phyloP scores from a whole-genome alignment of 257 asterid genomes.

The Ehretia macrophylla region DNA sequence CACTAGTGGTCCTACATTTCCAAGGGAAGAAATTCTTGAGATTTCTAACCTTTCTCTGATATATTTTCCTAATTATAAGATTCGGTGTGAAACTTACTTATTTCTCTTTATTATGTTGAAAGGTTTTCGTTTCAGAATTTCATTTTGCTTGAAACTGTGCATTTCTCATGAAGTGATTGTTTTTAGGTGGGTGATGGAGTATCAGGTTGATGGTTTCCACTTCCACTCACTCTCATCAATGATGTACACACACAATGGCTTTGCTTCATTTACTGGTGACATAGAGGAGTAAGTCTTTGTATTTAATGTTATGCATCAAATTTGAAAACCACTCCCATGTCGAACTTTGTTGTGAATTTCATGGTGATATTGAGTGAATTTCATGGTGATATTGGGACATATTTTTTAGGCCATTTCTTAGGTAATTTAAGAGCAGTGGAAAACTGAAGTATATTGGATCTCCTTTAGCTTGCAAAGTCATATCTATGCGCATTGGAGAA shows the following conservation, averaged over 20 bases:
- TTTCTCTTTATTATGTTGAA: background rate
- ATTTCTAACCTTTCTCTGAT: no score
- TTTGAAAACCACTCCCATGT: background rate
- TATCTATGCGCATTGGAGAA: no score
- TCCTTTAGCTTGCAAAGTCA: no score
- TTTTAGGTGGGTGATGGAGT: slow-evolving; percentile 95
- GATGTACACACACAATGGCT: slow-evolving; percentile 97
- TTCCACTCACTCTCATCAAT: slow-evolving; percentile 94
- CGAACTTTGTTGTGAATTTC: no score
- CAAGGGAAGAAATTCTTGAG: background rate
- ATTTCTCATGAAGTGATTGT: slow-evolving; percentile 22
- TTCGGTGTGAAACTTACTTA: background rate
- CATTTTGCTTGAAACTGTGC: slow-evolving; percentile 14
- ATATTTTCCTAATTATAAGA: no score
- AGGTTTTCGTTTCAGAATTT: background rate
- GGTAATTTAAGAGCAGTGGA: no score
- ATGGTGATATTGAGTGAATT: no score
- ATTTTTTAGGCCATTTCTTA: no score
- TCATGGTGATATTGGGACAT: no score
- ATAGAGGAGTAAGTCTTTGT: slow-evolving; percentile 76
- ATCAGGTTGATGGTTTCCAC: slow-evolving; percentile 89
- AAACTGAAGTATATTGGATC: no score
- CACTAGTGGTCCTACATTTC: slow-evolving; percentile 1
- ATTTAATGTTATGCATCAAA: slow-evolving; percentile 5
- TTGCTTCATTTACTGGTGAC: slow-evolving; percentile 90